Evolutionary conservation across 1,139 yeast genomes (phyloP).

Genomic region (Candida sojae): DNA sequence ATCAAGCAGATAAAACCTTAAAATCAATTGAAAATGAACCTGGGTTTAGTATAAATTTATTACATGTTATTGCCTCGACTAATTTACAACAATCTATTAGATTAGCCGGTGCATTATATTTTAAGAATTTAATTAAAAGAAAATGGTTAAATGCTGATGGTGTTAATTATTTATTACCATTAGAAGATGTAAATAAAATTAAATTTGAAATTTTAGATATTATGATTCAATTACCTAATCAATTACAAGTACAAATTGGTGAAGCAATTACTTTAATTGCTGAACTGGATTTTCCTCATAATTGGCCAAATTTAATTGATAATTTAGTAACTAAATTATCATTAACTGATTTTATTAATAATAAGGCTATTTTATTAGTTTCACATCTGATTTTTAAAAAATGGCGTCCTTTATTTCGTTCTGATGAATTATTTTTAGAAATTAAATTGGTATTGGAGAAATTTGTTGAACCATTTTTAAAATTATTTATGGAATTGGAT

Average conservation of each 20-base stretch:
- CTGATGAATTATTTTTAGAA: slow-evolving; percentile 86
- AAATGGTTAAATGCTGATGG: slow-evolving; percentile 94
- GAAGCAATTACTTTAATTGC: slow-evolving; percentile 93
- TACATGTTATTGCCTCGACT: slow-evolving; percentile 75
- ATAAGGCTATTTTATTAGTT: slow-evolving; percentile 85
- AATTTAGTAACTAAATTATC: slow-evolving; percentile 68
- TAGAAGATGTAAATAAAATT: slow-evolving; percentile 63
- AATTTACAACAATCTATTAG: slow-evolving; percentile 59
- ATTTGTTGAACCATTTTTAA: slow-evolving; percentile 80
- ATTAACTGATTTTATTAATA: slow-evolving; percentile 65
- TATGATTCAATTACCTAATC: slow-evolving; percentile 78
- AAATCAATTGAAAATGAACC: slow-evolving; percentile 61
- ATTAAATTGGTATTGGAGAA: slow-evolving; percentile 84
- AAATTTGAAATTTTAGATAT: slow-evolving; percentile 76
- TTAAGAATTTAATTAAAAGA: slow-evolving; percentile 82
- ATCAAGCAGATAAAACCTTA: slow-evolving; percentile 60
- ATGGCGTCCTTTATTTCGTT: slow-evolving; percentile 94
- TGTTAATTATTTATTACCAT: slow-evolving; percentile 56
- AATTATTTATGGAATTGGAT: slow-evolving; percentile 68
- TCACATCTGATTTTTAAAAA: slow-evolving; percentile 95
- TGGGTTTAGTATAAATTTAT: slow-evolving; percentile 74
- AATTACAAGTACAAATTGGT: slow-evolving; percentile 86
- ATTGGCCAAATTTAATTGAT: slow-evolving; percentile 82
- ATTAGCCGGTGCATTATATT: slow-evolving; percentile 86
- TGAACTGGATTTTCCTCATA: slow-evolving; percentile 90